These are phyloP conservation scores for Euphorbia lathyris DNA, from an alignment of 345 rosid genomes.

Conservation along the genomic window DNA sequence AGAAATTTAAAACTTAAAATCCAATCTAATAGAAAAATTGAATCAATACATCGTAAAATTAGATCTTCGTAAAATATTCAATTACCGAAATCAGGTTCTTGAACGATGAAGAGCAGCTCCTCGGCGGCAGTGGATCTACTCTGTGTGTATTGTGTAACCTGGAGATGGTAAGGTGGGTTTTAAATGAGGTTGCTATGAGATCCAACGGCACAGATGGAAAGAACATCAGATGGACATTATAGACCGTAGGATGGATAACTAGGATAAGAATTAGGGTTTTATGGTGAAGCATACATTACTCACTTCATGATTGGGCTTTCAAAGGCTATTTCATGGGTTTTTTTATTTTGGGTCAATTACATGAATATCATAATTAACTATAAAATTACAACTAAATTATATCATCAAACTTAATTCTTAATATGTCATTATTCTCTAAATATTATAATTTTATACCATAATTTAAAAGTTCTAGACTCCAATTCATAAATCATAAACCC, in stretches of 20 bases:
- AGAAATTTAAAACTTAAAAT: not conserved
- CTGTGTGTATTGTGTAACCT: not conserved
- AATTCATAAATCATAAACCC: too few relatives aligned
- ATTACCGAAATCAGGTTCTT: conserved; percentile 4
- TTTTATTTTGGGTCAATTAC: too few relatives aligned
- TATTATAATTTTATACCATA: too few relatives aligned
- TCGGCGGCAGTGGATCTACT: not conserved
- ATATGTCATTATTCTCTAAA: too few relatives aligned
- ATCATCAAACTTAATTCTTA: too few relatives aligned
- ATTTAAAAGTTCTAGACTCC: too few relatives aligned
- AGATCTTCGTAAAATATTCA: not conserved
- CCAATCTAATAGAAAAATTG: not conserved
- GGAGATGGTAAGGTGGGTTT: not conserved
- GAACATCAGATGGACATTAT: not conserved
- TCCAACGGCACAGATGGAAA: conserved; percentile 20
- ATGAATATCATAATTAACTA: too few relatives aligned
- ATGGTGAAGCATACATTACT: not conserved
- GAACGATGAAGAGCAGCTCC: conserved; percentile 13
- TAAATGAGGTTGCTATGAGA: not conserved
- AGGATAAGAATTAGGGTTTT: conserved; percentile 10
- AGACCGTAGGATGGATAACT: conserved; percentile 20
- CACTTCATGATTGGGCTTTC: too few relatives aligned
- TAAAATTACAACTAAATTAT: too few relatives aligned
- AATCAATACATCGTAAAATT: not conserved
- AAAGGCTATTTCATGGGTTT: too few relatives aligned